phyloP scores from a whole-genome alignment of 2,329 filamentous ascomycete species.

The Neofusicoccum sp. region DNA sequence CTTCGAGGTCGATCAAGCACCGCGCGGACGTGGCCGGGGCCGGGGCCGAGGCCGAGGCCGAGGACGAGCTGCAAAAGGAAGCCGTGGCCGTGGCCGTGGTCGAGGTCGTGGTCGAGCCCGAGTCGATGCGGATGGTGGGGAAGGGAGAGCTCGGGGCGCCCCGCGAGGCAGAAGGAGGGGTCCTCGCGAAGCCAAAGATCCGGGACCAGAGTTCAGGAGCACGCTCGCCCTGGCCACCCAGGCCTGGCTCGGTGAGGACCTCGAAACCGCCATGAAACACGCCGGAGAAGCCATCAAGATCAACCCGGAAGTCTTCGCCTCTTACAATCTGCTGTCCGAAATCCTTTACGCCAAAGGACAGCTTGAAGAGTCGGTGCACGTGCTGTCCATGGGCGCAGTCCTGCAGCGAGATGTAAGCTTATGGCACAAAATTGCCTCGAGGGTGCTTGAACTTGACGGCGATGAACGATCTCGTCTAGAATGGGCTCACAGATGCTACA shows the following conservation, averaged over 20 bases:
- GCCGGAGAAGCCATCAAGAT: conserved; percentile 35
- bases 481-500: conserved; percentile 54
- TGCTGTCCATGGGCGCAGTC: conserved; percentile 58
- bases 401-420: conserved; percentile 56
- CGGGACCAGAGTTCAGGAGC: conserved; percentile 68
- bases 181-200: conserved; percentile 61
- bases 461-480: conserved; percentile 43
- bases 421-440: conserved; percentile 58
- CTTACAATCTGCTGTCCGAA: conserved; percentile 60
- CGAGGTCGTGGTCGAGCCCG: conserved; percentile 7
- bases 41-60: conserved; percentile 8
- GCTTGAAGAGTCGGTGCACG: conserved; percentile 55
- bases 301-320: conserved; percentile 63
- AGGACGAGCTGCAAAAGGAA: background rate
- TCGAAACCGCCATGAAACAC: conserved; percentile 46
- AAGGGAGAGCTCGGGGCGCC: conserved; percentile 22
- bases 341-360: conserved; percentile 57
- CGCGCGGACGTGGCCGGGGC: conserved; percentile 15
- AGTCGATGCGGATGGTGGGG: conserved; percentile 2
- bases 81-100: conserved; percentile 27
- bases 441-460: conserved; percentile 51
- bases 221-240: conserved; percentile 66
- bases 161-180: conserved; percentile 35
- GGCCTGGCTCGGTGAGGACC: conserved; percentile 63
- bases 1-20: background rate